A percentile compares a stretch with the other conserved stretches of the same genome.
phyloP scores from a whole-genome alignment of 495 filamentous ascomycete genomes.

The Glonium stellatum region DNA sequence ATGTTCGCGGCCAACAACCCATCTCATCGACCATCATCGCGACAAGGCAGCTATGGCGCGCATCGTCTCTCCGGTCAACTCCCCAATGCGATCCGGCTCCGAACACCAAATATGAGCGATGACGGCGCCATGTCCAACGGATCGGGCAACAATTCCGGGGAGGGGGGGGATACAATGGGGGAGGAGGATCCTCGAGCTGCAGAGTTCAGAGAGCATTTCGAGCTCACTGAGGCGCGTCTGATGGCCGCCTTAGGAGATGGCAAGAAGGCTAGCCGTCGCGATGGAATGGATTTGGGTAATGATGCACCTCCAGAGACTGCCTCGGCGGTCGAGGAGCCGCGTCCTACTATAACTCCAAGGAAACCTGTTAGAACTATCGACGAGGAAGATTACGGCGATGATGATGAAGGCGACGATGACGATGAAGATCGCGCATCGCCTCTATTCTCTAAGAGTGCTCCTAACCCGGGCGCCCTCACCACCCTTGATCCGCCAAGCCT shows the following conservation, averaged over 20 bases:
- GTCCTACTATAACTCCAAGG: constrained; percentile 42
- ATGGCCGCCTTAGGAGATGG: constrained; percentile 50
- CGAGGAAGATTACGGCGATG: constrained; percentile 81
- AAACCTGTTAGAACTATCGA: constrained; percentile 66
- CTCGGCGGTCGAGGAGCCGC: constrained; percentile 38
- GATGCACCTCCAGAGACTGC: constrained; percentile 32
- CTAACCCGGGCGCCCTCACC: constrained; percentile 39
- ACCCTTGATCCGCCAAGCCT: constrained; percentile 31
- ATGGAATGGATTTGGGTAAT: constrained; percentile 33
- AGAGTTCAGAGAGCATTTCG: constrained; percentile 55
- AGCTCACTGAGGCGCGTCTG: constrained; percentile 54
- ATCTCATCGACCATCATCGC: constrained; percentile 25
- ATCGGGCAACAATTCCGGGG: constrained; percentile 24
- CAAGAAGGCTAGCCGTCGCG: constrained; percentile 33
- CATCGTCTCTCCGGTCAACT: constrained; percentile 22
- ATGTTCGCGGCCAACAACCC: constrained; percentile 20
- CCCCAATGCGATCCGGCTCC: constrained; percentile 24
- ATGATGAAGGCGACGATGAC: constrained; percentile 72
- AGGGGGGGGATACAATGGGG: constrained; percentile 26
- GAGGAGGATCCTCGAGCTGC: constrained; percentile 62
- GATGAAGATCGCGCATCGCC: constrained; percentile 48
- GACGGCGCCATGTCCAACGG: constrained; percentile 27
- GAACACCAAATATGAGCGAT: constrained; percentile 32
- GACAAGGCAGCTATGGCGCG: constrained; percentile 22
- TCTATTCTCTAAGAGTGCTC: constrained; percentile 54